A percentile compares a stretch with the other conserved stretches of the same genome.
Evolutionary conservation across 371 early-diverging fungal species (phyloP).

Genomic region (Mucor velutinosus): DNA sequence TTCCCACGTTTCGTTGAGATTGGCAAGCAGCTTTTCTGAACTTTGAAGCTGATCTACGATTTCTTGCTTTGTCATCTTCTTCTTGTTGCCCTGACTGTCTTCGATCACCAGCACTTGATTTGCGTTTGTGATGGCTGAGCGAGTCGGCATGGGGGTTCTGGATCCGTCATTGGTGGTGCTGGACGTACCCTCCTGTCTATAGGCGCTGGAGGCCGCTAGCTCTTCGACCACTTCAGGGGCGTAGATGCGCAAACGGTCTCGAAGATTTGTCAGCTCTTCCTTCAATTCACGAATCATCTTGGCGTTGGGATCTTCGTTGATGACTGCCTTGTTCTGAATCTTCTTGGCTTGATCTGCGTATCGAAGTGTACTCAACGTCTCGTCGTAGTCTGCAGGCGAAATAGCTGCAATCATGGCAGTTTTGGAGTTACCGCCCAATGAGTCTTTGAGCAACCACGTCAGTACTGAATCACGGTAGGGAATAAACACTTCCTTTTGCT

Average conservation of each 20-base stretch:
- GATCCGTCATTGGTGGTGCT: neutral
- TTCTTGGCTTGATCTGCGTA: conserved; percentile 95
- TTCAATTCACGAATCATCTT: conserved; percentile 85
- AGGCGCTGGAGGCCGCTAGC: conserved; percentile 11
- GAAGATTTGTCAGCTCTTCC: conserved; percentile 77
- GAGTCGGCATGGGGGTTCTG: conserved; percentile 10
- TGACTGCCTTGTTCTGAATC: conserved; percentile 89
- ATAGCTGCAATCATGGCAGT: conserved; percentile 93
- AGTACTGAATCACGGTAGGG: conserved; percentile 93
- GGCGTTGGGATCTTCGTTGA: conserved; percentile 91
- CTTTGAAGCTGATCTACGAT: conserved; percentile 81
- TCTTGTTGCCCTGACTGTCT: conserved; percentile 49
- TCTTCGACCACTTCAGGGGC: conserved; percentile 59
- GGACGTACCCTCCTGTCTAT: neutral
- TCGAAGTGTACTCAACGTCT: conserved; percentile 92
- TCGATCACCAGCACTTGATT: conserved; percentile 17
- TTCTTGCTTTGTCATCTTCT: conserved; percentile 60
- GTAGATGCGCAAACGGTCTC: conserved; percentile 63
- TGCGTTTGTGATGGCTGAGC: conserved; percentile 26
- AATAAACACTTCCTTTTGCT: conserved; percentile 65
- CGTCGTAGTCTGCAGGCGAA: conserved; percentile 81
- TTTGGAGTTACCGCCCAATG: conserved; percentile 92
- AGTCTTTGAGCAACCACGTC: conserved; percentile 95
- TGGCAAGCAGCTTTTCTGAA: conserved; percentile 86
- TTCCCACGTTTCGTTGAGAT: conserved; percentile 86